Evolutionary conservation across 2,329 filamentous ascomycete genomes (phyloP), one percentile per base, ranked within the genome.

Genomic region (Hirsutella minnesotensis): DNA sequence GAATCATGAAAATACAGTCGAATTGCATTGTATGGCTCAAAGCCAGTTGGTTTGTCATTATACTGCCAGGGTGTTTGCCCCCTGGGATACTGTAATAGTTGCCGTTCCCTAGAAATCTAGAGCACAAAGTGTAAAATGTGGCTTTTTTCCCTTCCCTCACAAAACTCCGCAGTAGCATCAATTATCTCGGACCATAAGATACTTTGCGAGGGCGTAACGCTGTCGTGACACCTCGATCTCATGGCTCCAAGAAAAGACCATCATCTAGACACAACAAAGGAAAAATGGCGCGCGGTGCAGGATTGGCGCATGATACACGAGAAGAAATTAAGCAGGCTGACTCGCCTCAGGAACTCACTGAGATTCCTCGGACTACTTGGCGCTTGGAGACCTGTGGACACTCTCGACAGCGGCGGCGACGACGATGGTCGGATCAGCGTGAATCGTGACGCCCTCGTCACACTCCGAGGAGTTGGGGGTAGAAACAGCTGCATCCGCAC

Each of bases 371-470:
- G 33, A 56, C 46, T 68, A 66, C 52, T 71, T 72, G 45, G 58
- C 53, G 13, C 61, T 56, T 21, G 73, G 72, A 36, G 73, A 76
- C 21, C 67, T 69, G 49, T 68, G 61, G 49, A 66, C 63, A 54
- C 66, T 70, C 49, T 64, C 64, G 43, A 63, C 53, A 46, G 44
- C 46, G 45, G 43, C 46, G 40, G 62, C 65, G 42, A 63, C 65
- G 42, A 63, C 65, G 43, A 64, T 59, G 41, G 64, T 65, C 43
- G 66, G 66, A 47, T 76, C 70, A 39, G 72, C 66, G 46, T 69
- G 67, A 51, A 77, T 67, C n/a, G 73, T 75, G 44, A 69, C 66
- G 46, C 67, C 69, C 53, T 77, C 73, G 48, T 74, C 71, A 45
- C 62, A 69, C 48, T 73, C 69, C 38, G 70, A 73, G 43, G 67